Evolutionary conservation across 139 green algal genomes (phyloP).

Genomic region (Tetradesmus obliquus): DNA sequence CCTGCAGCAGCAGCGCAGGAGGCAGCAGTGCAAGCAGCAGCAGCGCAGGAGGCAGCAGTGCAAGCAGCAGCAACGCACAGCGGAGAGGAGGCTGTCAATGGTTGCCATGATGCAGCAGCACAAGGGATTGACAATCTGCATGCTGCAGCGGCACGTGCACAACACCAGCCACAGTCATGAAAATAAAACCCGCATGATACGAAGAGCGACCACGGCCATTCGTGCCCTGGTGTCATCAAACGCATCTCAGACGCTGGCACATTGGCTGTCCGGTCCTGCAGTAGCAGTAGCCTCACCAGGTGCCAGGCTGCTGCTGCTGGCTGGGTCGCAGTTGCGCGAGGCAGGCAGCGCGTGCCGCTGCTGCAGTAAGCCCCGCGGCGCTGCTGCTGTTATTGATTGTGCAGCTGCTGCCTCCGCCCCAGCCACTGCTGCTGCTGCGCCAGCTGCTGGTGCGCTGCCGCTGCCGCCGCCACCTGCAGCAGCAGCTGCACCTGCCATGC

Average conservation of each 20-base stretch:
- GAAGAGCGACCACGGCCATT: too few species aligned
- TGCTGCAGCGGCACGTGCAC: too few species aligned
- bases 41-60: neutral
- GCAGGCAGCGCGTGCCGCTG: neutral
- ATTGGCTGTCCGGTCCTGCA: too few species aligned
- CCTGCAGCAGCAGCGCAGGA: conserved; percentile 9
- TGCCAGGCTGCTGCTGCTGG: neutral
- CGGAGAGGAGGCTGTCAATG: too few species aligned
- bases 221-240: too few species aligned
- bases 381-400: conserved; percentile 10
- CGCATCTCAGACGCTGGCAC: too few species aligned
- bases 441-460: neutral
- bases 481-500: conserved; percentile 15
- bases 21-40: neutral
- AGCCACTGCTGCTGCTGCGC: conserved; percentile 12
- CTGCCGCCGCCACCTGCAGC: neutral
- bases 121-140: too few species aligned
- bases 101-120: too few species aligned
- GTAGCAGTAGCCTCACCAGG: neutral
- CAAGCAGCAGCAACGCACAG: neutral
- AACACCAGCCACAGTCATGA: too few species aligned
- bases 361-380: neutral
- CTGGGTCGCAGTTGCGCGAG: conserved; percentile 30
- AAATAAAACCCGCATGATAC: too few species aligned
- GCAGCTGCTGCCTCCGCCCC: neutral